Percentiles rank a stretch among this genome's conserved stretches.
Evolutionary conservation across 108 stramenopile species (phyloP).

Genomic region (Conticribra weissflogii): DNA sequence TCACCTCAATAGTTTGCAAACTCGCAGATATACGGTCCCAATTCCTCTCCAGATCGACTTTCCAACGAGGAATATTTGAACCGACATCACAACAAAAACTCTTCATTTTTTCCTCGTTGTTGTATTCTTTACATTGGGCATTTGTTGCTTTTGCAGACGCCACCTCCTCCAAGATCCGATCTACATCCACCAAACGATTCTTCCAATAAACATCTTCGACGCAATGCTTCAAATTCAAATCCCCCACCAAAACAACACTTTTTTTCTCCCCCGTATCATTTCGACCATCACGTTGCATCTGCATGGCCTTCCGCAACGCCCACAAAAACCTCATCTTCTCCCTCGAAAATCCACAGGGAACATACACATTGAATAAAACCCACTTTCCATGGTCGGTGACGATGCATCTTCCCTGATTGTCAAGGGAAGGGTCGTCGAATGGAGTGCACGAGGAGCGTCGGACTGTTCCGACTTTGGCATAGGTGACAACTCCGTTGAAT

Average conservation of each 20-base stretch:
- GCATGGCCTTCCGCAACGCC: conserved; percentile 77
- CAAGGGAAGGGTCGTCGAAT: conserved; percentile 66
- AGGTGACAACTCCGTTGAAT: conserved; percentile 92
- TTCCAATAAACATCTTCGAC: conserved; percentile 70
- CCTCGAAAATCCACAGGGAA: conserved; percentile 69
- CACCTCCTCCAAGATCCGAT: conserved; percentile 58
- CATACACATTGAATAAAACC: conserved; percentile 92
- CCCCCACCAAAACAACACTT: conserved; percentile 83
- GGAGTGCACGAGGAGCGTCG: conserved; percentile 59
- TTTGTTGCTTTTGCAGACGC: neutral
- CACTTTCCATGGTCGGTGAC: conserved; percentile 92
- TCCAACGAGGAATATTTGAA: conserved; percentile 74
- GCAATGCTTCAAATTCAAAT: conserved; percentile 82
- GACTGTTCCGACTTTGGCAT: conserved; percentile 62
- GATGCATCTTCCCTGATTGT: conserved; percentile 87
- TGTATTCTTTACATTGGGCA: neutral
- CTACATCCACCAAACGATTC: conserved; percentile 57
- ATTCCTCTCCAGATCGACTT: conserved; percentile 56
- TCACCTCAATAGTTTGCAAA: conserved; percentile 59
- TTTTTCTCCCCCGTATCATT: conserved; percentile 36
- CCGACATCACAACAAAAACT: too few species aligned
- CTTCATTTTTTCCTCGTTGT: neutral
- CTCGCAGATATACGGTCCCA: conserved; percentile 63
- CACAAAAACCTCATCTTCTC: conserved; percentile 77
- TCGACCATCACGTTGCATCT: conserved; percentile 46